phyloP scores from a whole-genome alignment of 495 filamentous ascomycete genomes.

The Hyphodiscus hymeniophilus region DNA sequence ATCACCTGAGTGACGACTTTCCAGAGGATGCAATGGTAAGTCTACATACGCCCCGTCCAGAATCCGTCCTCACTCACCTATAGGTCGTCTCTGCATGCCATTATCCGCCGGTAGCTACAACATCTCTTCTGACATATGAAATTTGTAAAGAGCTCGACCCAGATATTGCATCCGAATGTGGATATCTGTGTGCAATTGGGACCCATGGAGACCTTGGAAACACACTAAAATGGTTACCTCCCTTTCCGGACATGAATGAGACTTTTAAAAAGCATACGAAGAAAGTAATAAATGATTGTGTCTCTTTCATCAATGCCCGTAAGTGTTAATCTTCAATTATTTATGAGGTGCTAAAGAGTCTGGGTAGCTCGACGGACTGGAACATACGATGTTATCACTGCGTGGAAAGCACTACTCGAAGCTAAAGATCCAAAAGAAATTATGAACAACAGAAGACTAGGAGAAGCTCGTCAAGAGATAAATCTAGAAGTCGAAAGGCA shows the following conservation, averaged over 20 bases:
- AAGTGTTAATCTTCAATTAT: neutral
- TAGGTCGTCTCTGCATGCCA: conserved; percentile 43
- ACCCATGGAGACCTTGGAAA: conserved; percentile 54
- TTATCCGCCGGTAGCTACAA: conserved; percentile 49
- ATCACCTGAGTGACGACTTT: conserved; percentile 47
- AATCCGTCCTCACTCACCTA: neutral
- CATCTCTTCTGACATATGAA: conserved; percentile 46
- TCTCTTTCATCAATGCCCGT: conserved; percentile 46
- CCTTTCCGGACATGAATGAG: conserved; percentile 49
- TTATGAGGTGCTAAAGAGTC: neutral
- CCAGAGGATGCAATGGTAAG: conserved; percentile 29
- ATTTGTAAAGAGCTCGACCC: conserved; percentile 43
- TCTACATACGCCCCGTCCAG: neutral
- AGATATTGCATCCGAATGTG: conserved; percentile 34
- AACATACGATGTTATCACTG: conserved; percentile 41
- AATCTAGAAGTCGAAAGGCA: conserved; percentile 45
- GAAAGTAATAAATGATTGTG: conserved; percentile 46
- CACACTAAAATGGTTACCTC: conserved; percentile 46
- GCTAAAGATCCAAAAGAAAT: conserved; percentile 33
- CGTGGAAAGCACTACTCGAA: conserved; percentile 43
- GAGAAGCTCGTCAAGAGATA: conserved; percentile 40
- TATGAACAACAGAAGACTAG: conserved; percentile 33
- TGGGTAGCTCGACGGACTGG: conserved; percentile 40
- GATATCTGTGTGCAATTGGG: conserved; percentile 46
- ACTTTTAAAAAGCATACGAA: conserved; percentile 47